A percentile compares a stretch with the other conserved stretches of the same genome.
phyloP scores from a whole-genome alignment of 352 stramenopile species.

The Phytophthora meadii region DNA sequence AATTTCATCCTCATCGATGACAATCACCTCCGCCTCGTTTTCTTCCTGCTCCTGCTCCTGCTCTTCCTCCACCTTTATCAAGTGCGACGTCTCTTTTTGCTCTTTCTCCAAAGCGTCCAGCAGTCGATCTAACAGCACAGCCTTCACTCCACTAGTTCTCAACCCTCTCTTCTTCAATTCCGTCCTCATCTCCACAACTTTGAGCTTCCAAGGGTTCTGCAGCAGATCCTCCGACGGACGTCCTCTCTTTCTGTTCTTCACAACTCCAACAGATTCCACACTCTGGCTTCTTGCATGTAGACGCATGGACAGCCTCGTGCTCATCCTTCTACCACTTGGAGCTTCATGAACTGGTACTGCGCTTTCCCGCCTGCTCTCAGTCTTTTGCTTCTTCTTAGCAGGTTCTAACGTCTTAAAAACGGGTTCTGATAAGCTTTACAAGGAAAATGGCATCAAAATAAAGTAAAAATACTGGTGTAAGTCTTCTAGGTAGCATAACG shows the following conservation, averaged over 20 bases:
- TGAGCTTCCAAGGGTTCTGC: conserved; percentile 32
- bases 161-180: conserved; percentile 73
- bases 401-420: conserved; percentile 3
- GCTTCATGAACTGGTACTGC: neutral
- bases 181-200: conserved; percentile 61
- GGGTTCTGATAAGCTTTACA: conserved; percentile 15
- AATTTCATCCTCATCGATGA: conserved; percentile 53
- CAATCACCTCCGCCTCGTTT: conserved; percentile 16
- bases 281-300: conserved; percentile 7
- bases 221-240: conserved; percentile 28
- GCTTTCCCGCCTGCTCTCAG: conserved; percentile 2
- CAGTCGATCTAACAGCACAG: conserved; percentile 53
- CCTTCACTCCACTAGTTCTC: conserved; percentile 60
- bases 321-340: conserved; percentile 2
- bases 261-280: conserved; percentile 2
- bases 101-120: conserved; percentile 53
- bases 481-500: neutral
- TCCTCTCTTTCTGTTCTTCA: conserved; percentile 48
- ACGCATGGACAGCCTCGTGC: conserved; percentile 17
- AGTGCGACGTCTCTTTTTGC: conserved; percentile 33
- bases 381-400: conserved; percentile 36
- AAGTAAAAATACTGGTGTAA: neutral
- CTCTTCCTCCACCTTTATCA: conserved; percentile 39
- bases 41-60: neutral
- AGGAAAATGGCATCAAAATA: neutral